A percentile compares a stretch with the other conserved stretches of the same genome.
Conservation (phyloP, 805 yeast species). For the Barnettozyma populi region DNA sequence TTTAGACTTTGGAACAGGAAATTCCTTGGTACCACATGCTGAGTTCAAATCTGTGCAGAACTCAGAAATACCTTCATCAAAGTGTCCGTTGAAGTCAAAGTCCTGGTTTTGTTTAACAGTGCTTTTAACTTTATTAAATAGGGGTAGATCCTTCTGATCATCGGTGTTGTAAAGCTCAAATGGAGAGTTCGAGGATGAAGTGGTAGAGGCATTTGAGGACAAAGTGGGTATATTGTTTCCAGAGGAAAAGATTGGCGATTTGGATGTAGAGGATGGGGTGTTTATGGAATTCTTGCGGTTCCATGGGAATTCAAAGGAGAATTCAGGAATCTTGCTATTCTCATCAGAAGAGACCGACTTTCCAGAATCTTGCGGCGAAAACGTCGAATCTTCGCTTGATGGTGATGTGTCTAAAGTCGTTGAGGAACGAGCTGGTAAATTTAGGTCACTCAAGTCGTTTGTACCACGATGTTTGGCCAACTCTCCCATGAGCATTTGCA, state of each 20-base stretch:
- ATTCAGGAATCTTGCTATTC: constrained; percentile 19
- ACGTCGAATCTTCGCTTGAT: constrained; percentile 13
- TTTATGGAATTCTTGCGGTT: constrained; percentile 23
- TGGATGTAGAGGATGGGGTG: constrained; percentile 2
- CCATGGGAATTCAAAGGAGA: constrained; percentile 56
- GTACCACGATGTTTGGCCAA: constrained; percentile 52
- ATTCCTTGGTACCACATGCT: constrained; percentile 76
- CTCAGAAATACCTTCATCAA: constrained; percentile 64
- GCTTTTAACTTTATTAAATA: constrained; percentile 13
- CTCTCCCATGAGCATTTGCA: constrained; percentile 67
- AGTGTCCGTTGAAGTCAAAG: constrained; percentile 37
- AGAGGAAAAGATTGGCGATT: constrained; percentile 10
- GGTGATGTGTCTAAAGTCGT: constrained; percentile 4
- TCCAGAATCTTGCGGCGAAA: constrained; percentile 15
- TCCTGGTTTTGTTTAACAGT: constrained; percentile 14
- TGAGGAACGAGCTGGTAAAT: constrained; percentile 16
- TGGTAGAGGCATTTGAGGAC: constrained; percentile 24
- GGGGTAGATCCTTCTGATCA: constrained; percentile 20
- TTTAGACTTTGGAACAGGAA: constrained; percentile 54
- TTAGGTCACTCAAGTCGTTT: constrained; percentile 23
- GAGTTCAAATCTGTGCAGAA: constrained; percentile 73
- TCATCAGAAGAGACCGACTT: constrained; percentile 2
- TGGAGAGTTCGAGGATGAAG: constrained; percentile 23
- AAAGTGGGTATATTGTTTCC: constrained; percentile 19
- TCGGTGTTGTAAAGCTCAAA: constrained; percentile 25